These are phyloP conservation scores for Apiospora rasikravindrae DNA, from an alignment of 2,329 filamentous ascomycete genomes.

Conservation along the genomic window DNA sequence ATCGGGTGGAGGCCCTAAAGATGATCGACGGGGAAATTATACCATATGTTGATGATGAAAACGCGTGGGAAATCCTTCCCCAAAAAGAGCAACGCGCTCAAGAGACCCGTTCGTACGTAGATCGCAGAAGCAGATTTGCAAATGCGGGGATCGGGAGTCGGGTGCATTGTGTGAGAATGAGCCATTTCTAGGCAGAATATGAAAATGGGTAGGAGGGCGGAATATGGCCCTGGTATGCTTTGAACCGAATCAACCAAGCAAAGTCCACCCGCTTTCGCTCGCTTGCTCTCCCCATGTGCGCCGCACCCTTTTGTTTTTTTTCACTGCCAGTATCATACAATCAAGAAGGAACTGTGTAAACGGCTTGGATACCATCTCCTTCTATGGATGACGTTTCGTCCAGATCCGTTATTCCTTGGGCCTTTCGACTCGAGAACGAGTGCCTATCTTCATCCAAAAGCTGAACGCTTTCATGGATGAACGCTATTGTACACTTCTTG, in stretches of 20 bases:
- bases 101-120: background rate
- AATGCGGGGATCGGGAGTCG: background rate
- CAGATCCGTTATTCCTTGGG: background rate
- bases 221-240: background rate
- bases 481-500: conserved; percentile 10
- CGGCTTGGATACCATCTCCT: background rate
- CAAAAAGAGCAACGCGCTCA: background rate
- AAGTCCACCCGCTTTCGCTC: background rate
- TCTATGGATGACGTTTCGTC: conserved; percentile 8
- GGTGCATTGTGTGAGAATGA: background rate
- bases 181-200: background rate
- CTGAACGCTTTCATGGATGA: background rate
- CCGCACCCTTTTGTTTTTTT: background rate
- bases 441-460: background rate
- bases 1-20: background rate
- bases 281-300: background rate
- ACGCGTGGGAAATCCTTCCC: background rate
- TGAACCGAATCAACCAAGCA: background rate
- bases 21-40: background rate
- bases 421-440: conserved; percentile 1
- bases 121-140: background rate
- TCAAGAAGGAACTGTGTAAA: background rate
- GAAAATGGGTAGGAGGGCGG: background rate
- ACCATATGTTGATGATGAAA: background rate
- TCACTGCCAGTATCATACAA: conserved; percentile 5